These are phyloP conservation scores for Podosphaera xanthii DNA, from an alignment of 2,329 filamentous ascomycete species.

Conservation along the genomic window DNA sequence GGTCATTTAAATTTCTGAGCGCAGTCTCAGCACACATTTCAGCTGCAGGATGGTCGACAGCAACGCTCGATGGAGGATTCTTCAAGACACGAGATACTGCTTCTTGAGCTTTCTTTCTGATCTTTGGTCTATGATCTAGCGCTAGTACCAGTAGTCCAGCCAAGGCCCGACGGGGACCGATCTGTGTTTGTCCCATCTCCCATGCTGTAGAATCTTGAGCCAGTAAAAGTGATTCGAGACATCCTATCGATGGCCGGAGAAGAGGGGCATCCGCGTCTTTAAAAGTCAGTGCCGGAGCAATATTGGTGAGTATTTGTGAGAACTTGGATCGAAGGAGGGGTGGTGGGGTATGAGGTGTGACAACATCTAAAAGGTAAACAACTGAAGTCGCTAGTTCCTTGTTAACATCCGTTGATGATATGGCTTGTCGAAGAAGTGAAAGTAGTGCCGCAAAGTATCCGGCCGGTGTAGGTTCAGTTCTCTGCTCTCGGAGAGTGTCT, in stretches of 20 bases:
- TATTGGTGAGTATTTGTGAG: constrained; percentile 66
- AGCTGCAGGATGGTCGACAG: constrained; percentile 78
- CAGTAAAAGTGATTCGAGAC: constrained; percentile 71
- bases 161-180: constrained; percentile 69
- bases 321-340: constrained; percentile 87
- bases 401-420: constrained; percentile 42
- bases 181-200: constrained; percentile 62
- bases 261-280: constrained; percentile 70
- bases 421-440: constrained; percentile 60
- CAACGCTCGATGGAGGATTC: constrained; percentile 72
- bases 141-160: constrained; percentile 68
- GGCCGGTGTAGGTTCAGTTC: constrained; percentile 61
- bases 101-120: constrained; percentile 81
- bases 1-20: constrained; percentile 54
- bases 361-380: constrained; percentile 84
- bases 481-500: constrained; percentile 73
- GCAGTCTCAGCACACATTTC: constrained; percentile 92
- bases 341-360: constrained; percentile 65
- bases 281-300: constrained; percentile 64
- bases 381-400: constrained; percentile 67
- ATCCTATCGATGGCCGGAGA: constrained; percentile 71
- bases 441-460: constrained; percentile 92
- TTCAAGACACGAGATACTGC: constrained; percentile 64
- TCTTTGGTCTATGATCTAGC: constrained; percentile 75
- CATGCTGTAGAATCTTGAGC: constrained; percentile 76